Evolutionary conservation across 495 filamentous ascomycete species (phyloP).

Genomic region (Aspergillus steynii): DNA sequence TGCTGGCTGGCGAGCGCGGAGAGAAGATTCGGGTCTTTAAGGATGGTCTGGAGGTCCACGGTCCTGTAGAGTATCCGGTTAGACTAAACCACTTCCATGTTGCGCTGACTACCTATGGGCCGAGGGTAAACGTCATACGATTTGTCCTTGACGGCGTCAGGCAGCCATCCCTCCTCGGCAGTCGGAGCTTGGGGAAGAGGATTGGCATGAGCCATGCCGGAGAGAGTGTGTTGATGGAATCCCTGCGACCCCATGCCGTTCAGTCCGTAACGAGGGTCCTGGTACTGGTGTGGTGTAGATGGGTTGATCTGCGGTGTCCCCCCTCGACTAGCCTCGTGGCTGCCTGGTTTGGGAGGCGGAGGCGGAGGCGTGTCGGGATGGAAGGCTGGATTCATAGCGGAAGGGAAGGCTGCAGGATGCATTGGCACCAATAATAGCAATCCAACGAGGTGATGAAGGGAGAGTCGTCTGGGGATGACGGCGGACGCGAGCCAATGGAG

Average conservation of each 20-base stretch:
- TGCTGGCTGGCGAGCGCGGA: conserved; percentile 64
- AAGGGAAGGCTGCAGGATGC: background rate
- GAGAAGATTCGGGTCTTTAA: conserved; percentile 59
- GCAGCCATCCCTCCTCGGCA: conserved; percentile 62
- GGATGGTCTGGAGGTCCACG: conserved; percentile 64
- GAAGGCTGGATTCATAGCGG: conserved; percentile 29
- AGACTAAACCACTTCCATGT: background rate
- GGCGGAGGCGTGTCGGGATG: conserved; percentile 61
- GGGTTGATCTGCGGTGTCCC: conserved; percentile 55
- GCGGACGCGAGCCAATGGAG: background rate
- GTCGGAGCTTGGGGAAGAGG: conserved; percentile 37
- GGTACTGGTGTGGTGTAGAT: conserved; percentile 32
- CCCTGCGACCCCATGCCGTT: conserved; percentile 19
- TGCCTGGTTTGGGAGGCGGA: conserved; percentile 71
- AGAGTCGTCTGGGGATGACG: background rate
- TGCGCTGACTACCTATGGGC: background rate
- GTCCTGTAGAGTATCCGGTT: conserved; percentile 28
- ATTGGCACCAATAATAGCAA: background rate
- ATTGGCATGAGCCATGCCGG: conserved; percentile 15
- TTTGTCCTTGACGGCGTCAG: conserved; percentile 69
- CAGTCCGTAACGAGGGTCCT: conserved; percentile 26
- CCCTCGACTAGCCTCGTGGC: conserved; percentile 67
- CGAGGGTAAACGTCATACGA: conserved; percentile 49
- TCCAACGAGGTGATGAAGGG: background rate
- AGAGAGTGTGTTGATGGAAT: conserved; percentile 15